Evolutionary conservation across 2,329 filamentous ascomycete species (phyloP), one percentile per base, ranked within the genome.

Genomic region (Fusarium sp.): DNA sequence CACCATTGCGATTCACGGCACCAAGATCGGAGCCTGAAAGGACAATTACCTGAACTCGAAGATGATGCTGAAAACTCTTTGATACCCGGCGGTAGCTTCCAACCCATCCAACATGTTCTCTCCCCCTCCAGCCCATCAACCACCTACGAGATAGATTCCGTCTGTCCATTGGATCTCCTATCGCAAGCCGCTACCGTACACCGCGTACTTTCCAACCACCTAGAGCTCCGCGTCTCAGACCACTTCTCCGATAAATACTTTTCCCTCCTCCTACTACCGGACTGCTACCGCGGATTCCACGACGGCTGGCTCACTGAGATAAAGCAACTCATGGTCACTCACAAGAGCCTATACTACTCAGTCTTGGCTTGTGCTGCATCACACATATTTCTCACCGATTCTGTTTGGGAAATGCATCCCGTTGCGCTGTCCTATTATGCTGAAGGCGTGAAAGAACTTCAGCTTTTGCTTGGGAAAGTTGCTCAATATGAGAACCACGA

Each of bases 301-400:
- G 62, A 80, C 51, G 79, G 76, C 15, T 81, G 80, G 79, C 74
- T 80, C 6, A 48, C 60, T 3, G 77, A 80, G 15, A 79, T 81
- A 18, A 74, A 78, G 45, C 55, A 75, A n/a, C 75, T 80, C 3
- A 80, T 79, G 78, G 38, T 62, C 4, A 67, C 67, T 3, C 70
- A 77, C 51, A 76, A 79, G 51, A 78, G 77, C 36, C 65, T 81
- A 2, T 76, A 79, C 45, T 80, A 79, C 35, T 79, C 80, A 15
- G 77, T 81, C 3, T 59, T 81, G 45, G 77, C 77, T 17, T 78
- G 75, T 39, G 74, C 76, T 14, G 77, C 77, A 7, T 78, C 77
- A 4, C 77, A 79, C 13, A 63, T 79, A 9, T 72, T 77, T 55
- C 63, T 73, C 6, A 66, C 63, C 17, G 72, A 77, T 24, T 32